Base-by-base conservation (phyloP, 768 basidiomycete species). In the Suillus alpinus region DNA sequence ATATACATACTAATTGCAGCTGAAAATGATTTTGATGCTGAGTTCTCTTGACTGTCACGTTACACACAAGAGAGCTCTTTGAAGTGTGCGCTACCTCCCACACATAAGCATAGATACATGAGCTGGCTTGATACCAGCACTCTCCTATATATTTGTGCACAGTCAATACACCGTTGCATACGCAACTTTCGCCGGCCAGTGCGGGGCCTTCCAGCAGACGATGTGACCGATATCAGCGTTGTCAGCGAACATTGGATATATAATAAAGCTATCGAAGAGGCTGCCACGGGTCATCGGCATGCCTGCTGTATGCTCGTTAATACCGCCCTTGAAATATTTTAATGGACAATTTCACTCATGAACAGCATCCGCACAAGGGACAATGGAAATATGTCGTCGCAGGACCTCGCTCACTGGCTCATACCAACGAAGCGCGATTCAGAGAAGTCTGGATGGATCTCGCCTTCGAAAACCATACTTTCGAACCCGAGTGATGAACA, bases 311-410 rank as follows among this genome's bases (percentile, higher is more conserved):
- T 39, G 65, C 41, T 46, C 26, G 52, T n/a, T 7, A 52, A 20
- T 29, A 31, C 18, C 7, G 12, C 13, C n/a, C 41, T 31, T 20
- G 58, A 29, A 50, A 14, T 23, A 12, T 18, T 39, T 49, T 36
- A n/a, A 29, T 1, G 39, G 63, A 41, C 64, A 60, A 56, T 34
- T 32, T 23, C 9, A 31, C 23, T 36, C 51, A 34, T 58, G 29
- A 39, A 13, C 62, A 90, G 88, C 36, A 68, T 93, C 53, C 86
- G 89, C 6, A 61, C 89, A 18, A 91, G 92, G 23, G 92, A 93
- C 50, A 92, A 92, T 65, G 91, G 90, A 1, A 86, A 86, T 66
- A 65, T 82, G 40, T 89, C 92, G 0, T 85, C 87, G 3, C 87
- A 89, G 63, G 88, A 91, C 68, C 73, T 94, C 9, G 82, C 83